Percentiles rank a stretch among this genome's conserved stretches.
Conservation (phyloP, 805 yeast genomes). For the Kazachstania taianensis region DNA sequence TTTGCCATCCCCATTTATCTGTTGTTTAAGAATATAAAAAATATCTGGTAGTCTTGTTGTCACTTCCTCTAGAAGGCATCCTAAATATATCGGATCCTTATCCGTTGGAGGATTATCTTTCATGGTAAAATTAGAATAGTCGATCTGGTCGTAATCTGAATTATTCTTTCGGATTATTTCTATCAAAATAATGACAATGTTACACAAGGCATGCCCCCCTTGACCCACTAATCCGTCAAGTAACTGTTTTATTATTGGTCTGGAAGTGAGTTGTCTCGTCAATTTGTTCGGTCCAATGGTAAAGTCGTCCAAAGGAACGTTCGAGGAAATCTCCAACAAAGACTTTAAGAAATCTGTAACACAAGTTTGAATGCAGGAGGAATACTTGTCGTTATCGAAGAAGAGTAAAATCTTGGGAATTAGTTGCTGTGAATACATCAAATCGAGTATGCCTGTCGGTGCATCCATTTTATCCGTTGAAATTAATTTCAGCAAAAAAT, state of each 20-base stretch:
- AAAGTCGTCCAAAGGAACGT: constrained; percentile 64
- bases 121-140: constrained; percentile 61
- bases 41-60: constrained; percentile 42
- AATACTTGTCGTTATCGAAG: constrained; percentile 45
- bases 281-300: constrained; percentile 91
- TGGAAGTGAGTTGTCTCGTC: constrained; percentile 76
- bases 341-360: constrained; percentile 93
- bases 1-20: background rate
- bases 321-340: constrained; percentile 87
- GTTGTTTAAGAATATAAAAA: constrained; percentile 10
- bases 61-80: constrained; percentile 66
- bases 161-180: constrained; percentile 92
- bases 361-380: constrained; percentile 69
- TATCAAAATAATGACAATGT: constrained; percentile 85
- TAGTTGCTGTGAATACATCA: constrained; percentile 61
- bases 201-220: constrained; percentile 75
- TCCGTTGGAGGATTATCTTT: constrained; percentile 82
- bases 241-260: constrained; percentile 48
- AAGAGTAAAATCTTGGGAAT: constrained; percentile 61
- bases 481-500: constrained; percentile 74
- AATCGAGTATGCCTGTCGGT: constrained; percentile 81
- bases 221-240: constrained; percentile 56
- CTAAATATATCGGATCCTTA: constrained; percentile 85
- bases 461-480: constrained; percentile 85
- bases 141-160: constrained; percentile 84